Base-by-base conservation (phyloP, 805 yeast species). In the Dipodascopsis uninucleata region DNA sequence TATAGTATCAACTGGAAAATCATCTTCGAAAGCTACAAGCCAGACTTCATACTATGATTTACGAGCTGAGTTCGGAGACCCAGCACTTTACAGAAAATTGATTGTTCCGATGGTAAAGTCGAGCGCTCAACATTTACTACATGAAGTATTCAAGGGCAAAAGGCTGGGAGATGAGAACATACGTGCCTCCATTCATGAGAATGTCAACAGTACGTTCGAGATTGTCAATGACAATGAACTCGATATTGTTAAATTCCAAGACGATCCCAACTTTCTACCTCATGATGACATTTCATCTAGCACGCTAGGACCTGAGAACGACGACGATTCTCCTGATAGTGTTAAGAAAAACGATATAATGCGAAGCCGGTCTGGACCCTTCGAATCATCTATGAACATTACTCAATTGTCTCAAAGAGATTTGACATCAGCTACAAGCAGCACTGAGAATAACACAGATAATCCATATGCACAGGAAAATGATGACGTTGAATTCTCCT, bases 71-170 rank as follows among this genome's bases (percentile, higher is more conserved):
- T 50, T 43, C 22, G 50, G 47, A 8, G 39, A 50, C 36, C 50
- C 55, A 1, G 45, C 49, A 10, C 22, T 50, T 14, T 47, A 41
- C 32, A 32, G 49, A 6, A 28, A 36, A 22, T 28, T 50, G 14
- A 47, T 47, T 12, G 45, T 45, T 10, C 55, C 55, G 18, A 50
- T 50, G 53, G 51, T 49, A 20, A 43, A 39, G 28, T 21, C 20
- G 7, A 38, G 31, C 3, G 43, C 36, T 18, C 40, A 41, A 22
- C 31, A 28, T 26, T 14, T 41, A 7, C 10, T 41, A 21, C 12
- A 33, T 9, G 20, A 35, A 8, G 16, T 41, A 5, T 41, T 18
- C 32, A 22, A 29, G 17, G 45, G 39, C 10, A 14, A 20, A 8
- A 12, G 16, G 37, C 24, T 26, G 38, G 10, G 38, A 17, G 12